phyloP scores from a whole-genome alignment of 139 green algal genomes.

The Chlorella sp. region DNA sequence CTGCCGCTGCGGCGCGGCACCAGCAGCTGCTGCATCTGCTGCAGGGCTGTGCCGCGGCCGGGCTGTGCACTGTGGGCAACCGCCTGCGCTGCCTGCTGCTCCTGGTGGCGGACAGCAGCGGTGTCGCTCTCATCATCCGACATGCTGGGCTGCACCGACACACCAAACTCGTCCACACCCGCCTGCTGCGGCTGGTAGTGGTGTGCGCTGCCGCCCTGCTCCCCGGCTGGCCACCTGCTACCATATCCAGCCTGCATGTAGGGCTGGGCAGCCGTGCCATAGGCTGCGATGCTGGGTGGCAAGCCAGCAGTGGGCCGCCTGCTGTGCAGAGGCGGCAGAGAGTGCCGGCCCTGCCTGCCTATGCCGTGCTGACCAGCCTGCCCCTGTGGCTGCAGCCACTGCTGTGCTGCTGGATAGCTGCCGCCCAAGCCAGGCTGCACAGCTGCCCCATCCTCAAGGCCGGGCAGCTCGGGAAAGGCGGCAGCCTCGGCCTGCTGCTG shows the following conservation, averaged over 20 bases:
- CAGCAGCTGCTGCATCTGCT: not conserved
- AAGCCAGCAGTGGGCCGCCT: too few species aligned
- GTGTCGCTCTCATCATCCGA: conserved; percentile 24
- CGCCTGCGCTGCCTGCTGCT: not conserved
- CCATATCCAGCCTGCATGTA: too few species aligned
- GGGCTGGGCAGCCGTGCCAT: too few species aligned
- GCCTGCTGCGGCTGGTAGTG: not conserved
- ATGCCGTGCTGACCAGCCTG: too few species aligned
- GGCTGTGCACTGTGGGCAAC: not conserved
- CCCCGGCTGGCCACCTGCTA: not conserved
- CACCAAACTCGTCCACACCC: conserved; percentile 35
- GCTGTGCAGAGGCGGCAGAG: not conserved
- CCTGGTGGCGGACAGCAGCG: not conserved
- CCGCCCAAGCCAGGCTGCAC: not conserved
- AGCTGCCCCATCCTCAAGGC: not conserved
- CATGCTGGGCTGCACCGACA: conserved; percentile 26
- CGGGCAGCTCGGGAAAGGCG: not conserved
- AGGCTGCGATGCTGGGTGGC: too few species aligned
- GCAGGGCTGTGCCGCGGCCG: too few species aligned
- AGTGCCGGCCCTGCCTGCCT: not conserved
- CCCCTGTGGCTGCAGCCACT: not conserved
- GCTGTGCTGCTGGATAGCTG: not conserved
- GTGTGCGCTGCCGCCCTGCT: not conserved
- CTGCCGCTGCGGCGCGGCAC: not conserved
- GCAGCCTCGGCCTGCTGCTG: not conserved